A percentile compares a stretch with the other conserved stretches of the same genome.
These are phyloP conservation scores for Zalerion maritima DNA, from an alignment of 495 filamentous ascomycete species.

Conservation along the genomic window DNA sequence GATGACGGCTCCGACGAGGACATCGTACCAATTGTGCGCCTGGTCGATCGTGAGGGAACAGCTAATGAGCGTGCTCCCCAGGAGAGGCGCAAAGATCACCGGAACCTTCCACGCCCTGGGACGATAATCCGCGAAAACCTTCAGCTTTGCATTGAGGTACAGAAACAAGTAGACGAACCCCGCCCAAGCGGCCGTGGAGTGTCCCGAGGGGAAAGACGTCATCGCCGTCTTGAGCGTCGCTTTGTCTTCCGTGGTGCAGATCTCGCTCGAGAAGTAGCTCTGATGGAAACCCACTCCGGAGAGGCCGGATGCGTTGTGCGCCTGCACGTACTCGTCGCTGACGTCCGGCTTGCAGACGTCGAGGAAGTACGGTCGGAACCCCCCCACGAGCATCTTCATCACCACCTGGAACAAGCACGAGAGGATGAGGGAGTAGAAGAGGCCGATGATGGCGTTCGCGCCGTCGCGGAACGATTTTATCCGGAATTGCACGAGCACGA, in stretches of 20 bases:
- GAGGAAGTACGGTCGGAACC: constrained; percentile 39
- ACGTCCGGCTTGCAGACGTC: constrained; percentile 32
- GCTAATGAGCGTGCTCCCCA: constrained; percentile 33
- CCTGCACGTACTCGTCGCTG: constrained; percentile 9
- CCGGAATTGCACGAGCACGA: constrained; percentile 31
- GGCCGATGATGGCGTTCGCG: constrained; percentile 37
- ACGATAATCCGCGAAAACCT: constrained; percentile 40
- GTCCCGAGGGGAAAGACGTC: constrained; percentile 39
- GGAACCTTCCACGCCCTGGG: constrained; percentile 41
- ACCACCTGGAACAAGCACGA: constrained; percentile 41
- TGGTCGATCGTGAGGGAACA: constrained; percentile 34
- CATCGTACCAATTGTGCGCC: constrained; percentile 35
- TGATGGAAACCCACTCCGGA: constrained; percentile 28
- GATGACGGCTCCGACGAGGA: constrained; percentile 29
- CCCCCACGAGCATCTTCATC: constrained; percentile 37
- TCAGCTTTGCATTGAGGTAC: constrained; percentile 43
- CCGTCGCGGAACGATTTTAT: constrained; percentile 41
- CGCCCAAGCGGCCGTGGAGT: constrained; percentile 37
- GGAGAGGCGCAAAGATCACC: constrained; percentile 29
- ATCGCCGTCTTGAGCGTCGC: constrained; percentile 23
- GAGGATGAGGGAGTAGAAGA: constrained; percentile 34
- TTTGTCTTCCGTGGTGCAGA: constrained; percentile 32
- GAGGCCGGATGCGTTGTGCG: constrained; percentile 6
- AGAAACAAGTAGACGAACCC: constrained; percentile 35
- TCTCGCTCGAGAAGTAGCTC: constrained; percentile 34